Percentiles rank a stretch among this genome's conserved stretches.
These are phyloP conservation scores for Dactylellina drechsleri DNA, from an alignment of 2,329 filamentous ascomycete species.

Conservation along the genomic window DNA sequence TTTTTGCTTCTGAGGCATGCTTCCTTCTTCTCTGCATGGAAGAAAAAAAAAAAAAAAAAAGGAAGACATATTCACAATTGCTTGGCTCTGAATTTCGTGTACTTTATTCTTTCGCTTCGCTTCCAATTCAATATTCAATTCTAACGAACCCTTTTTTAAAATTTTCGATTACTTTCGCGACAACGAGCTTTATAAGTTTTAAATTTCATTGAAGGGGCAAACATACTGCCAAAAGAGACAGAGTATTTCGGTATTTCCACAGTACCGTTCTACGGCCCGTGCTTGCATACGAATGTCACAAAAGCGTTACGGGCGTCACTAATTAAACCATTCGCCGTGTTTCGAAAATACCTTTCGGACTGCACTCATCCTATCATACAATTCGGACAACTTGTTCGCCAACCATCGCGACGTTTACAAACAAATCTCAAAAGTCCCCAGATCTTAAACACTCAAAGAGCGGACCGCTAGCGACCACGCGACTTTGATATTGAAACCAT, in stretches of 20 bases:
- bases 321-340: conserved; percentile 38
- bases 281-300: conserved; percentile 30
- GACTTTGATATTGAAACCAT: conserved; percentile 36
- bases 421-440: conserved; percentile 8
- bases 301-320: conserved; percentile 40
- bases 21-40: conserved; percentile 15
- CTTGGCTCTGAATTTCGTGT: conserved; percentile 27
- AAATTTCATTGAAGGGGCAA: conserved; percentile 5
- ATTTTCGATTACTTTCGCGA: conserved; percentile 29
- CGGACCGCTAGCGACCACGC: conserved; percentile 36
- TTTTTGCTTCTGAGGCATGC: conserved; percentile 15
- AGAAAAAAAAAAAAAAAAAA: conserved; percentile 8
- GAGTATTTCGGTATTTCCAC: conserved; percentile 22
- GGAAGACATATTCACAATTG: conserved; percentile 33
- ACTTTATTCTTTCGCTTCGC: conserved; percentile 30
- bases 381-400: neutral
- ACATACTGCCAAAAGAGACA: neutral
- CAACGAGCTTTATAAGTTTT: neutral
- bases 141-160: conserved; percentile 23
- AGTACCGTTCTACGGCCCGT: conserved; percentile 17
- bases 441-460: conserved; percentile 32
- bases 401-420: neutral
- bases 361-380: neutral
- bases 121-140: conserved; percentile 22
- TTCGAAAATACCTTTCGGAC: conserved; percentile 32